phyloP scores from a whole-genome alignment of 1,284 basidiomycete genomes.

The Ustilago curta region DNA sequence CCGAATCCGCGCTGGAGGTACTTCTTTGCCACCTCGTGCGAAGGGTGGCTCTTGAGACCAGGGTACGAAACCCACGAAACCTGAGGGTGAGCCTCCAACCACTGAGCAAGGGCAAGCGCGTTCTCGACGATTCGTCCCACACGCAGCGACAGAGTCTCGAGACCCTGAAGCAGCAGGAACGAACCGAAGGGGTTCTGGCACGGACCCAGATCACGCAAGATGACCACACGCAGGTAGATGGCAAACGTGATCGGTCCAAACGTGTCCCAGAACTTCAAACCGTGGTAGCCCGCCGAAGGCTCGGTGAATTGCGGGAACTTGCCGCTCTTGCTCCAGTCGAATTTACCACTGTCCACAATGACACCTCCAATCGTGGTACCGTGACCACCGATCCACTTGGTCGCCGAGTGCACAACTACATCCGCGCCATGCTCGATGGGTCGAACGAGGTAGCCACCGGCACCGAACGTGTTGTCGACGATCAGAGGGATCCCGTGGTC shows the following conservation, averaged over 20 bases:
- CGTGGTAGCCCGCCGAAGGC: constrained; percentile 86
- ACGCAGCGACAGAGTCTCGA: constrained; percentile 86
- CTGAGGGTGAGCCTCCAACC: constrained; percentile 78
- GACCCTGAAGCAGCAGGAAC: constrained; percentile 84
- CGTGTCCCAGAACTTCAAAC: constrained; percentile 73
- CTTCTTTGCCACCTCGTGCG: constrained; percentile 76
- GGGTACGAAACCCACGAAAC: constrained; percentile 86
- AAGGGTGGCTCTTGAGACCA: constrained; percentile 78
- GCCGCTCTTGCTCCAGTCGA: constrained; percentile 82
- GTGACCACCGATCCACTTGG: constrained; percentile 92
- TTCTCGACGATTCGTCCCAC: constrained; percentile 82
- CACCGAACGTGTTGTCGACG: constrained; percentile 91
- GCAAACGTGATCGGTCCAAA: constrained; percentile 81
- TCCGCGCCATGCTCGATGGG: constrained; percentile 85
- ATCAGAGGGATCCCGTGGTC: constrained; percentile 80
- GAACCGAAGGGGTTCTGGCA: constrained; percentile 83
- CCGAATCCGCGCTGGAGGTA: constrained; percentile 73
- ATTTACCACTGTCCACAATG: constrained; percentile 82
- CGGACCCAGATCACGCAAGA: constrained; percentile 83
- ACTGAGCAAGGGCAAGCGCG: constrained; percentile 79
- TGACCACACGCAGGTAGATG: constrained; percentile 79
- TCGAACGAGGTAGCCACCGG: constrained; percentile 80
- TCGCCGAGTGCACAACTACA: constrained; percentile 87
- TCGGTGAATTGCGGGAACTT: constrained; percentile 85
- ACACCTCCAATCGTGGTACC: constrained; percentile 89